Evolutionary conservation across 192 early-diverging fungal genomes (phyloP).

Genomic region (Kickxella alabastrina): DNA sequence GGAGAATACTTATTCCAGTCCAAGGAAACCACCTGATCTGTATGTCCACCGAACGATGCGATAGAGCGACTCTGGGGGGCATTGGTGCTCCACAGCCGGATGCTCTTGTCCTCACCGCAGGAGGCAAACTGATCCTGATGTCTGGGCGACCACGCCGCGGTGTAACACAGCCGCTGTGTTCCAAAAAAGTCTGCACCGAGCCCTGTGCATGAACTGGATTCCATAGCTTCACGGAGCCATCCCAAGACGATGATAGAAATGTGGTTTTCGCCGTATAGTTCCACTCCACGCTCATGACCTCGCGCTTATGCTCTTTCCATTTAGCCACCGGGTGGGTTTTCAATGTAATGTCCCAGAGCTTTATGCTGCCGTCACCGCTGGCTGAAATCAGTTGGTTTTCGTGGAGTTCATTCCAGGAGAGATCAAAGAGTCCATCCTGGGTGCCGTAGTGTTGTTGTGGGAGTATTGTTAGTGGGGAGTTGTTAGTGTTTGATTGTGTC

Average conservation of each 20-base stretch:
- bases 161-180: slow-evolving; percentile 93
- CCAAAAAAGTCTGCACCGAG: slow-evolving; percentile 84
- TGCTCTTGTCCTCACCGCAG: slow-evolving; percentile 82
- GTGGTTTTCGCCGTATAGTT: slow-evolving; percentile 85
- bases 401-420: slow-evolving; percentile 92
- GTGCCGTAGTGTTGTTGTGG: slow-evolving; percentile 76
- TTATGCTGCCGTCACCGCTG: slow-evolving; percentile 93
- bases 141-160: slow-evolving; percentile 80
- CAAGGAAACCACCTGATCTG: slow-evolving; percentile 80
- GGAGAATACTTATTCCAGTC: slow-evolving; percentile 98
- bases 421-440: slow-evolving; percentile 94
- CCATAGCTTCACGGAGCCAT: slow-evolving; percentile 95
- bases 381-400: slow-evolving; percentile 90
- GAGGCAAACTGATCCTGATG: slow-evolving; percentile 76
- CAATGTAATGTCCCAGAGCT: slow-evolving; percentile 84
- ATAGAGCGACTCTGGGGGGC: slow-evolving; percentile 56
- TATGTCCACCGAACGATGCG: slow-evolving; percentile 73
- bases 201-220: slow-evolving; percentile 65
- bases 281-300: slow-evolving; percentile 94
- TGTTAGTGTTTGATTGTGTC: too few species aligned
- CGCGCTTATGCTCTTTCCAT: slow-evolving; percentile 90
- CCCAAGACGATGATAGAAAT: slow-evolving; percentile 94
- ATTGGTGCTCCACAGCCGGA: slow-evolving; percentile 90
- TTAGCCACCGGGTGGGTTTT: slow-evolving; percentile 66
- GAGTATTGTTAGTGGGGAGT: too few species aligned